Conservation (phyloP, 352 stramenopile species). For the Globisporangium splendens region DNA sequence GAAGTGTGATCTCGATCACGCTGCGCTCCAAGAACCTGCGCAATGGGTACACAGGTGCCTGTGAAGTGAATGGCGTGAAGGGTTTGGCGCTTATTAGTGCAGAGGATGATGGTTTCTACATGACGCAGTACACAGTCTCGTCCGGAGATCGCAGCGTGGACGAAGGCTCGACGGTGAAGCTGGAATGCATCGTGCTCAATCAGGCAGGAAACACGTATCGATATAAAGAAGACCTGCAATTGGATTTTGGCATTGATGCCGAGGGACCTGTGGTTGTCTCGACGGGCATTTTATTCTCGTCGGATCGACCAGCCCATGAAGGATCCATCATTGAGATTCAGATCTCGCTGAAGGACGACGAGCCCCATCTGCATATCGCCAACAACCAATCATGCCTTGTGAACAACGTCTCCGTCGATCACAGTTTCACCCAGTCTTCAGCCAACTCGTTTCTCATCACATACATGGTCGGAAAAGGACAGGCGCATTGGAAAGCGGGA, state of each 20-base stretch:
- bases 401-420: conserved; percentile 58
- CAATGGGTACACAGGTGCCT: conserved; percentile 44
- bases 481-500: conserved; percentile 53
- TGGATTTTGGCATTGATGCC: conserved; percentile 57
- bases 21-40: conserved; percentile 32
- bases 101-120: conserved; percentile 58
- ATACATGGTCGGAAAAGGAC: conserved; percentile 52
- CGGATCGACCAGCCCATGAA: conserved; percentile 54
- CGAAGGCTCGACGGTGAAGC: conserved; percentile 27
- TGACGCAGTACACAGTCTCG: conserved; percentile 59
- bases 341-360: conserved; percentile 35
- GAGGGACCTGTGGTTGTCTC: conserved; percentile 35
- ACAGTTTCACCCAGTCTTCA: conserved; percentile 46
- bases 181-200: conserved; percentile 44
- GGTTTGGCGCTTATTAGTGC: conserved; percentile 35
- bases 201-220: conserved; percentile 31
- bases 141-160: conserved; percentile 33
- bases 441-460: conserved; percentile 46
- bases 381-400: conserved; percentile 43
- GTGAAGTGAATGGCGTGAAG: conserved; percentile 46
- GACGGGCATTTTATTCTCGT: conserved; percentile 54
- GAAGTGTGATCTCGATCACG: conserved; percentile 52
- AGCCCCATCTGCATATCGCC: conserved; percentile 27
- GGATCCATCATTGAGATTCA: conserved; percentile 67
- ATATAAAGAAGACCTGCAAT: conserved; percentile 32